Base-by-base conservation (phyloP, 768 basidiomycete genomes). In the Trametes cinnabarina region DNA sequence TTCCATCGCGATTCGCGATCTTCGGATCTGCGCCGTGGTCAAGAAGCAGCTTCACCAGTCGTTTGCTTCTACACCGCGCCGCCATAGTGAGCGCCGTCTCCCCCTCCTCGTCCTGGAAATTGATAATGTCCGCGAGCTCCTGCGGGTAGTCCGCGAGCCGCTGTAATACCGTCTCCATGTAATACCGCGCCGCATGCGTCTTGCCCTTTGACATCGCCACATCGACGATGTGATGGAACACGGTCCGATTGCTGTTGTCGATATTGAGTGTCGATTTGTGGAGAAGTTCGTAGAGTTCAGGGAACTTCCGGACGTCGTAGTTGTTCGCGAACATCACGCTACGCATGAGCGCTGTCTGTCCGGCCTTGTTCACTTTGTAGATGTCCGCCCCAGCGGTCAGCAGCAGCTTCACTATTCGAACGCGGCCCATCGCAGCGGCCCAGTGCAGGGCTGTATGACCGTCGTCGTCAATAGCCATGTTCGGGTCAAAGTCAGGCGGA, bases 321-420 rank as follows among this genome's bases (percentile, higher is more conserved):
- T 98, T 99, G 73, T 99, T 99, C 48, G 93, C 92, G 72, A 98
- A 99, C 96, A 98, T 98, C 66, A 99, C 97, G 67, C 88, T 89
- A 15, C 97, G 92, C 97, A 99, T 99, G 41, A 99, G 76, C 1
- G 96, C 90, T 14, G 97, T 98, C 73, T 98, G 97, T 3, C 97
- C 97, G 11, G 93, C 85, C 68, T 90, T 92, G 76, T 98, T 99
- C 63, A 95, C 94, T 64, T 90, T 88, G 79, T 96, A 99, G 63
- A 97, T 93, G 70, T 98, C 94, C 14, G 96, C 96, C 19, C 95
- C 94, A 3, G 95, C 91, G 0, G 92, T 89, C 40, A 99, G 79
- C 25, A 99, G 81, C 8, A 98, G 79, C 70, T 98, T 98, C 66
- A 98, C 94, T 60, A 98, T 89, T 32, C 96, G 87, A 54, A 98